These are phyloP conservation scores for Leishmania lainsoni DNA, from an alignment of 208 protist species.

Conservation along the genomic window DNA sequence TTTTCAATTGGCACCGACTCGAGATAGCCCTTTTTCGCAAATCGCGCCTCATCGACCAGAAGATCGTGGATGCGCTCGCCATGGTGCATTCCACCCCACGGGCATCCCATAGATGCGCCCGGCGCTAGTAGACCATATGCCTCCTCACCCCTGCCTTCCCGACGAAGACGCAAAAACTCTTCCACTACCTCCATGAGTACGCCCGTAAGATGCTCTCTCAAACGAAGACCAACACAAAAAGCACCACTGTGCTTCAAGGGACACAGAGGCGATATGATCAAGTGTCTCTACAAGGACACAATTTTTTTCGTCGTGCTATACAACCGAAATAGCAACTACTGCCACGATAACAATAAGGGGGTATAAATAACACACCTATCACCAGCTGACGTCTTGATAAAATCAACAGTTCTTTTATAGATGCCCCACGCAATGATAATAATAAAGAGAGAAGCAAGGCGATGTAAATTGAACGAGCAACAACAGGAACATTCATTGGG, in stretches of 20 bases:
- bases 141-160: constrained; percentile 75
- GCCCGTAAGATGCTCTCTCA: not conserved
- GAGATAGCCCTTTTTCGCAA: constrained; percentile 81
- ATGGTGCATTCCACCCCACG: constrained; percentile 89
- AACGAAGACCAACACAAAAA: not conserved
- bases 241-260: not conserved
- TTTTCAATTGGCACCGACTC: constrained; percentile 79
- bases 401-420: not conserved
- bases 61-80: constrained; percentile 68
- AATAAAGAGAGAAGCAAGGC: not conserved
- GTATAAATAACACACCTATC: not conserved
- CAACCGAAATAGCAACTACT: not conserved
- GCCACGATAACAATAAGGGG: no score
- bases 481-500: not conserved
- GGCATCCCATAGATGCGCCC: constrained; percentile 80
- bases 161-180: constrained; percentile 74
- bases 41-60: constrained; percentile 68
- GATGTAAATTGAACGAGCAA: not conserved
- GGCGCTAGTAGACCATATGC: constrained; percentile 78
- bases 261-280: not conserved
- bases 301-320: not conserved
- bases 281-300: not conserved
- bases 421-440: not conserved
- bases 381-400: not conserved
- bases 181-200: constrained; percentile 77